A percentile compares a stretch with the other conserved stretches of the same genome.
phyloP scores from a whole-genome alignment of 208 protist genomes.

The Leishmania tropica region DNA sequence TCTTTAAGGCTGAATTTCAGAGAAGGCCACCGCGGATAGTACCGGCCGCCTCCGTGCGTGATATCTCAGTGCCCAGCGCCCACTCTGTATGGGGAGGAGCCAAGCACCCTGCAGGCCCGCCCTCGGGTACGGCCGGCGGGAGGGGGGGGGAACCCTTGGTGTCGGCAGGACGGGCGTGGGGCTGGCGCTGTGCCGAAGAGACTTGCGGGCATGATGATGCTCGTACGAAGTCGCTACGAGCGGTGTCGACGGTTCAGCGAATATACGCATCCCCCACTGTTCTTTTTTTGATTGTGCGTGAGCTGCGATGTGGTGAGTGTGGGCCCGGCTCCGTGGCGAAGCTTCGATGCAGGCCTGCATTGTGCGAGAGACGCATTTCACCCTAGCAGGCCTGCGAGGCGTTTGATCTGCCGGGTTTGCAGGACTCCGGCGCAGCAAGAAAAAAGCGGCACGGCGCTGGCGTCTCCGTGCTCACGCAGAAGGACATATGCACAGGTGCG shows the following conservation, averaged over 20 bases:
- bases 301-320: neutral
- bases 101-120: too few species aligned
- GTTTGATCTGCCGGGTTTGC: too few species aligned
- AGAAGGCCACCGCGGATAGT: neutral
- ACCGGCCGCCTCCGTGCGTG: neutral
- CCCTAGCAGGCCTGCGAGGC: neutral
- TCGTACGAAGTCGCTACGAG: neutral
- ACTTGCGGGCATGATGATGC: neutral
- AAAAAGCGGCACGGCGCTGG: neutral
- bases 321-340: neutral
- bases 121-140: neutral
- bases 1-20: neutral
- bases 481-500: neutral
- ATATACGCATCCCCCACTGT: neutral
- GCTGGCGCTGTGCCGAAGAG: neutral
- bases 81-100: too few species aligned
- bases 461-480: neutral
- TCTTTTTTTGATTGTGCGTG: neutral
- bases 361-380: neutral
- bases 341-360: neutral
- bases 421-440: neutral
- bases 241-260: neutral
- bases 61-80: neutral
- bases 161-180: neutral
- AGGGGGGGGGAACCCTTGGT: too few species aligned